Base-by-base conservation (phyloP, 2,329 filamentous ascomycete genomes). In the Elsinoe necatrix region DNA sequence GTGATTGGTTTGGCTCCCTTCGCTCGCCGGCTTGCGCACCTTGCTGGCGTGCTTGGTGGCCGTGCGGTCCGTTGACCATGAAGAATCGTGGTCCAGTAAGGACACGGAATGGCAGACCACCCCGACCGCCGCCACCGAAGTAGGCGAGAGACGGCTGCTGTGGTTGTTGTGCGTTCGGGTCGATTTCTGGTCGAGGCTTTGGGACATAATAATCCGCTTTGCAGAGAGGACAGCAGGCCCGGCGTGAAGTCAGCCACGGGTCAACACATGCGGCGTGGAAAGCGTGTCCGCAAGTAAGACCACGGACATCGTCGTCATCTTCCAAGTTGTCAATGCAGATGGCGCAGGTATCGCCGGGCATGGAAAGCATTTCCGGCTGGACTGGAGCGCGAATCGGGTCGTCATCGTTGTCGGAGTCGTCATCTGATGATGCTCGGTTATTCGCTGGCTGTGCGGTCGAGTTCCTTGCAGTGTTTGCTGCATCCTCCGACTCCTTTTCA, bases 141-240 rank as follows among this genome's bases (percentile, higher is more conserved):
- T 66, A 68, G 4, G 63, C 64, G 3, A 62, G 56, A 9, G 60
- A 57, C 14, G 68, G 68, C 11, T 61, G 59, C 23, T 61, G 59
- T 4, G 65, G 65, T 35, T 63, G 45, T 14, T 57, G 58, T 5
- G 52, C 58, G 11, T 56, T 35, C 3, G 56, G 58, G 18, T 58
- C 58, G 21, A 60, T 62, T 54, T 77, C 75, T 60, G 87, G 77
- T 14, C 89, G 86, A 52, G 90, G 89, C 73, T 97, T 97, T 0
- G 93, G 92, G 2, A 89, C 85, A 70, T 95, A 97, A 71, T 97
- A 98, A 68, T 98, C 93, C 39, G 92, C 89, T 74, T 98, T 98
- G 78, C 93, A 98, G 5, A 98, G 83, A 4, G 93, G 93, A 69
- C 93, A 98, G 75, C 92, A 97, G 23, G 93, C 93, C 62, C 92